Evolutionary conservation across 2,329 filamentous ascomycete species (phyloP).

Genomic region (Ascocoryne sarcoides): DNA sequence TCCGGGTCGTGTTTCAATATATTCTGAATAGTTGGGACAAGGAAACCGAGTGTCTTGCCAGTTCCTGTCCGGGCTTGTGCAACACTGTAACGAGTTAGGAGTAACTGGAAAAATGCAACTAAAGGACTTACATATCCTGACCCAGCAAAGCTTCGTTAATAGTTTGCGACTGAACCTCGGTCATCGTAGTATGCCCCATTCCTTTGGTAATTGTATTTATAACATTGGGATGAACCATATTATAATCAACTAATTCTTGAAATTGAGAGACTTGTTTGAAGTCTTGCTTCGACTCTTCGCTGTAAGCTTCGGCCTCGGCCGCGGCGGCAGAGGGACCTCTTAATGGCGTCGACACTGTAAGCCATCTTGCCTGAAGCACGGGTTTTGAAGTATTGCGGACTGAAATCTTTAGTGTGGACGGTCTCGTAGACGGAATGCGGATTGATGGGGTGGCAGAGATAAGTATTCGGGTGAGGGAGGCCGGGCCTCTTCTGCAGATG

Average conservation of each 20-base stretch:
- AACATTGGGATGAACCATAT: slow-evolving; percentile 26
- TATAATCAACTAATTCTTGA: slow-evolving; percentile 23
- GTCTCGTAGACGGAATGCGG: slow-evolving; percentile 21
- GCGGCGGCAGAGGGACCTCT: slow-evolving; percentile 9
- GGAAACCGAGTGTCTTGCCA: slow-evolving; percentile 91
- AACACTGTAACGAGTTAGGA: slow-evolving; percentile 44
- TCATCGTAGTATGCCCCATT: slow-evolving; percentile 80
- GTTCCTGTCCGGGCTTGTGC: slow-evolving; percentile 96
- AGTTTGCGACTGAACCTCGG: slow-evolving; percentile 78
- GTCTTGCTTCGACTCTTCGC: slow-evolving; percentile 1
- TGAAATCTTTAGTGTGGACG: slow-evolving; percentile 18
- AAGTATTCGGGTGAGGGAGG: slow-evolving; percentile 26
- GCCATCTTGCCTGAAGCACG: slow-evolving; percentile 18
- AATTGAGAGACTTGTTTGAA: slow-evolving; percentile 22
- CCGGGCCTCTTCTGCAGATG: slow-evolving; percentile 26
- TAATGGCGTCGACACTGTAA: slow-evolving; percentile 22
- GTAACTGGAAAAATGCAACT: not conserved
- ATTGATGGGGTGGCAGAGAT: slow-evolving; percentile 17
- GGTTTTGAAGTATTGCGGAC: slow-evolving; percentile 10
- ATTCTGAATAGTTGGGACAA: slow-evolving; percentile 77
- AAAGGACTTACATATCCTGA: slow-evolving; percentile 30
- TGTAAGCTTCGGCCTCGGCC: slow-evolving; percentile 2
- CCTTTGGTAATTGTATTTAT: slow-evolving; percentile 50
- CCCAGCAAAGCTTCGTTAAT: slow-evolving; percentile 70
- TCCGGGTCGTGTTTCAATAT: slow-evolving; percentile 54